Evolutionary conservation across 148 eudicot genomes (phyloP), one percentile per base, ranked within the genome.

Genomic region (Silene uniflora): DNA sequence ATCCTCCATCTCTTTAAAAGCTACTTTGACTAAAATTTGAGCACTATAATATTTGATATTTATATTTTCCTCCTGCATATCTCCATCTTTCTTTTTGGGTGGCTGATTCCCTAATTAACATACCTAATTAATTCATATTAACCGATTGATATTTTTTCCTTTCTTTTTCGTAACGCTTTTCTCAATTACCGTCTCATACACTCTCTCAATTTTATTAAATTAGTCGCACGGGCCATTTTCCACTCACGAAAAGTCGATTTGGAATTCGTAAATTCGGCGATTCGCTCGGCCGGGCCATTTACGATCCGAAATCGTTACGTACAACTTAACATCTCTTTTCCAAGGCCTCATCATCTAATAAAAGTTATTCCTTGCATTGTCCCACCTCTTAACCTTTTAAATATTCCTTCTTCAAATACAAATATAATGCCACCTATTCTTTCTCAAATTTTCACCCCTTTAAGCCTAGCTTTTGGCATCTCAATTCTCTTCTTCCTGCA

Each of bases 321-420:
- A 61, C 44, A 39, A 39, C 44, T 39, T 23, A n/a, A 24, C 47
- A 21, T 74, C 70, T 44, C 64, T 75, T 69, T 65, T 62, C 66
- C 68, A 62, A 64, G 72, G 32, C 69, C 74, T 76, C 74, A 78
- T 74, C 73, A 10, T 78, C 81, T 44, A 61, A 72, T 39, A 60
- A 82, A 85, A 80, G 75, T 82, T 79, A 91, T 91, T 91, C 97
- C 83, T 87, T 89, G 58, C 87, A 87, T 84, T 52, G 88, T 69
- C 92, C 91, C 91, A 88, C 92, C 76, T 19, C 85, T 75, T 75
- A 39, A 62, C 75, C 90, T 84, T 89, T 87, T 74, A 85, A 79
- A 90, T 89, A 90, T 92, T 90, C 97, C 82, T 78, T 86, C 82
- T 75, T 61, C 73, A 72, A 75, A 85, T 78, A 90, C 85, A 81